phyloP scores from a whole-genome alignment of 805 yeast genomes.

The Millerozyma acaciae region DNA sequence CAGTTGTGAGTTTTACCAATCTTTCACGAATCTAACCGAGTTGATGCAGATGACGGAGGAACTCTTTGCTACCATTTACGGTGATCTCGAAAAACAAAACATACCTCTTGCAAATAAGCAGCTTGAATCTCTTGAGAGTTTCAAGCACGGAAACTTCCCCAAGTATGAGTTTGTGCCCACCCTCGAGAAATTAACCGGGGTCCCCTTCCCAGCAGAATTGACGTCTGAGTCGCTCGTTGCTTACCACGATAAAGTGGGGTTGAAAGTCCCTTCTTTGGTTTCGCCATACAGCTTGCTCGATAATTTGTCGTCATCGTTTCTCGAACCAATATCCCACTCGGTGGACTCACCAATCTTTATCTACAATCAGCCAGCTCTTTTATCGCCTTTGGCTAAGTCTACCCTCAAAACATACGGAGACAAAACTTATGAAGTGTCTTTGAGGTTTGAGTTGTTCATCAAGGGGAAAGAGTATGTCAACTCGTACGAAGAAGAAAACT shows the following conservation, averaged over 20 bases:
- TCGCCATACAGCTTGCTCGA: conserved; percentile 65
- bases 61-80: conserved; percentile 43
- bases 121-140: conserved; percentile 14
- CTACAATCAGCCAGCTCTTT: conserved; percentile 73
- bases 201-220: conserved; percentile 43
- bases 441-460: conserved; percentile 82
- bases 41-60: conserved; percentile 62
- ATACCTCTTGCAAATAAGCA: conserved; percentile 12
- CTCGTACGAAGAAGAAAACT: conserved; percentile 95
- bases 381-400: conserved; percentile 89
- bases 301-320: conserved; percentile 50
- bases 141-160: conserved; percentile 12
- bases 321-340: conserved; percentile 59
- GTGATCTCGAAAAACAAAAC: conserved; percentile 10
- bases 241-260: conserved; percentile 36
- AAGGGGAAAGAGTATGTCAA: conserved; percentile 78
- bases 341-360: conserved; percentile 62
- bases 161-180: conserved; percentile 65
- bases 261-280: conserved; percentile 32
- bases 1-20: conserved; percentile 82
- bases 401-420: conserved; percentile 23
- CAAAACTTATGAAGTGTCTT: conserved; percentile 43
- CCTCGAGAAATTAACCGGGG: conserved; percentile 52
- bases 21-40: conserved; percentile 62
- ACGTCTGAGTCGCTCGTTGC: conserved; percentile 35